Evolutionary conservation across 2,329 filamentous ascomycete species (phyloP), one percentile per base, ranked within the genome.

Genomic region (Nakataea oryzae): DNA sequence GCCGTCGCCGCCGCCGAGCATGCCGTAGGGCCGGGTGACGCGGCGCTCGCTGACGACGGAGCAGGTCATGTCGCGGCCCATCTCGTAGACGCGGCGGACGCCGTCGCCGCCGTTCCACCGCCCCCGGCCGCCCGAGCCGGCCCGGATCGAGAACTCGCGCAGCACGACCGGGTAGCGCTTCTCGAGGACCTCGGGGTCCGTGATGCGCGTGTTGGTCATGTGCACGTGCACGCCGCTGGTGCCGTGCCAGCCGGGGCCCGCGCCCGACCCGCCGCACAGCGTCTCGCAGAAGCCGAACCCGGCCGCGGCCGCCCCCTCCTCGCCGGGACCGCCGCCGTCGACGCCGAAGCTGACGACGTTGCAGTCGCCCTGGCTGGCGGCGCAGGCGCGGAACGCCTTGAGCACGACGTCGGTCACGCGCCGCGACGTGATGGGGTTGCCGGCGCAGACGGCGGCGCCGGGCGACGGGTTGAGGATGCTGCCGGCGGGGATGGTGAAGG

Each of bases 321-420:
- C 76, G 4, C 80, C 79, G 0, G 79, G 74, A 30, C 81, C 73
- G 64, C 88, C 86, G 56, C 89, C 89, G 61, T 89, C 88, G 68
- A 90, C 91, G 64, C 89, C 90, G 69, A 95, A 95, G 0, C 90
- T 93, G 7, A 95, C 80, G 72, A 93, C 93, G 74, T 95, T 95
- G 73, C 86, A 90, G 74, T 90, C 88, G 59, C 91, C 91, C 70
- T 95, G 90, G 26, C 80, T 85, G 47, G 90, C 91, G 6, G 90
- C 90, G 67, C 88, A 91, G 11, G 90, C 90, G 63, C 82, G 79
- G 79, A 95, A 95, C 1, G 90, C 90, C 67, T 86, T 88, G 64
- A 96, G 81, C 5, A 96, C 88, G 32, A 93, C 89, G 69, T 96
- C 91, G 3, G 90, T 93, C 27, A 96, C 86, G 59, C 90, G 85